These are phyloP conservation scores for Anethum foeniculum DNA, from an alignment of 140 eudicot genomes.

Conservation along the genomic window DNA sequence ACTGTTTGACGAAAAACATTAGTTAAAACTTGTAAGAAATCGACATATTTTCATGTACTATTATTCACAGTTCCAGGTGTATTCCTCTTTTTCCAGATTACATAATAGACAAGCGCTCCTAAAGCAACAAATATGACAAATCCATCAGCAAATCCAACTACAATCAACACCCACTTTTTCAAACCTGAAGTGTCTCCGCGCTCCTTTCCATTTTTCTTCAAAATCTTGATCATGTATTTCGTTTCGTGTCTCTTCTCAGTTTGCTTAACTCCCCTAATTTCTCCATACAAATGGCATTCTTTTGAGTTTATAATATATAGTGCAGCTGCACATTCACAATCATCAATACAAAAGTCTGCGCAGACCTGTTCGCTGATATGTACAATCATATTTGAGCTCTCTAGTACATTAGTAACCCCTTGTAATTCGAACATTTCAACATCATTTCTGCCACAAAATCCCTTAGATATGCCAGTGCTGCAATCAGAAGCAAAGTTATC, in stretches of 20 bases:
- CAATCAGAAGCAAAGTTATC: slow-evolving; percentile 25
- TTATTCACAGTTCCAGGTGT: slow-evolving; percentile 1
- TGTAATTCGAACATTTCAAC: slow-evolving; percentile 56
- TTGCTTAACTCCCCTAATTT: slow-evolving; percentile 59
- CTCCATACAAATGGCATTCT: slow-evolving; percentile 53
- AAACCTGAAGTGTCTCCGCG: slow-evolving; percentile 34
- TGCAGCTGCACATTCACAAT: slow-evolving; percentile 71
- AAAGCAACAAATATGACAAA: slow-evolving; percentile 44
- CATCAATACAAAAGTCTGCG: slow-evolving; percentile 32
- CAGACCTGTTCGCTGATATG: slow-evolving; percentile 39
- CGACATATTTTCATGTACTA: background rate
- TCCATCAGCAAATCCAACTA: slow-evolving; percentile 74
- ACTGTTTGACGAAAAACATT: background rate
- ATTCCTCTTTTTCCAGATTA: slow-evolving; percentile 43
- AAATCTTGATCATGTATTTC: slow-evolving; percentile 65
- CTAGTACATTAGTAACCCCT: slow-evolving; percentile 36
- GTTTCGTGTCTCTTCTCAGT: slow-evolving; percentile 25
- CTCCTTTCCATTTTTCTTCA: slow-evolving; percentile 28
- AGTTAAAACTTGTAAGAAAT: background rate
- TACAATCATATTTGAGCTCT: slow-evolving; percentile 17
- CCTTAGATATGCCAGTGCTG: slow-evolving; percentile 15
- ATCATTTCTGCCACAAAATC: slow-evolving; percentile 31
- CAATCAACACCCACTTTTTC: slow-evolving; percentile 64
- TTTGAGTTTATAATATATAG: slow-evolving; percentile 24
- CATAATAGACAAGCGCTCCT: slow-evolving; percentile 57